Evolutionary conservation across 441 rosid genomes (phyloP), one percentile per base, ranked within the genome.

Genomic region (Erysimum cheiri): DNA sequence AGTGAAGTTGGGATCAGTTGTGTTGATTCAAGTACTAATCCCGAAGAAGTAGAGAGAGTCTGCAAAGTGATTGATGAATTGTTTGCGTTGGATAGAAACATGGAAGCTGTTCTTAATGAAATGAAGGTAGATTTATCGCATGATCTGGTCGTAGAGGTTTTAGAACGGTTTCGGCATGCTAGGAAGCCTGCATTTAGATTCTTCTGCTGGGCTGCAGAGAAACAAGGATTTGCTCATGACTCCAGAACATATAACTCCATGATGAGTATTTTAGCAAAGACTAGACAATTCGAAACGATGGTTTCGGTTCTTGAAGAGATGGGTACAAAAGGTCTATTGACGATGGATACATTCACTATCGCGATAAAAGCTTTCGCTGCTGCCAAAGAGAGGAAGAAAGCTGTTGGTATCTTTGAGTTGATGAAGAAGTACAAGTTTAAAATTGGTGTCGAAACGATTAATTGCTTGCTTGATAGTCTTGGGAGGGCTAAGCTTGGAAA

Each of bases 311-410:
- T 92, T 6, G 96, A 90, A 69, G 99, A 92, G 74, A 94, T 94
- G 96, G 96, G 92, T 32, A 76, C 36, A 8, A 82, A 86, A 65
- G 85, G 84, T 54, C 47, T 86, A 35, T 64, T 90, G 83, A 85
- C 83, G 0, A 80, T 87, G 89, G 94, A 90, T 3, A 85, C 97
- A 0, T 92, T 90, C 81, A 71, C 69, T 50, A 90, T 88, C 28
- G 87, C 88, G 3, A 86, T 90, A 49, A 85, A 84, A 66, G 93
- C 88, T 57, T 92, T 94, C 64, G 97, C 94, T 39, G 89, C 90
- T 55, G 87, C 97, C 0, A 92, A 88, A 72, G 98, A 94, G 90
- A 86, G 96, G 83, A 86, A 88, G 81, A 94, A 94, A 76, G 91
- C 94, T 32, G 87, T 92, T 59, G 92, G 89, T 33, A 75, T 94